Evolutionary conservation across 179 eudicot genomes (phyloP), one percentile per base, ranked within the genome.

Genomic region (Spergularia azorica): DNA sequence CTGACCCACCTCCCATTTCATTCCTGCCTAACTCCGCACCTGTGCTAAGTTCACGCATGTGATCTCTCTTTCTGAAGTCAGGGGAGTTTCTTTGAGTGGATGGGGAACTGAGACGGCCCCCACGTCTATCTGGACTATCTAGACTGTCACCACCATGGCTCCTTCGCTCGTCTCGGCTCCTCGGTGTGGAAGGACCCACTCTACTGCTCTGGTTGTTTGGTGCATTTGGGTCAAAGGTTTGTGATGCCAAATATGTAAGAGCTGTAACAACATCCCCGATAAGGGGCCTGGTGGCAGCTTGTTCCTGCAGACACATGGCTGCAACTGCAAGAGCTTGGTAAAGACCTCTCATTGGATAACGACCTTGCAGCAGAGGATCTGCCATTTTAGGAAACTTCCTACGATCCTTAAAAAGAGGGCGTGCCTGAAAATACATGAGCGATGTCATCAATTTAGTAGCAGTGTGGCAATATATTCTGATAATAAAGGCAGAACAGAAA

Each of bases 321-420:
- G 99, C 97, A 71, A 95, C 99, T 1, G 99, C 99, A 73, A 95
- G 91, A 38, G 99, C 99, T 89, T 95, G 97, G 73, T 95, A 93
- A 10, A 95, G 97, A 54, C 99, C 97, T 66, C 97, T 84, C 86
- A 93, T 90, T 0, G 99, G 99, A 76, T 93, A 95, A 26, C 84
- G 92, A 16, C 99, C 95, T 86, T 90, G 93, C 66, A 95, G 84
- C 36, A 88, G 79, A 6, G 97, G 98, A 82, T 95, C 98, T 0
- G 95, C 98, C 98, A 95, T 95, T 77, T 92, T 95, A 0, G 97
- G 95, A 71, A 95, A 95, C 82, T 93, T 95, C 79, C 97, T 85
- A 56, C 97, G 87, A 71, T 93, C 97, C 81, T 90, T 95, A 86
- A 95, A 95, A 63, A 95, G 94, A 8, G 97, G 97, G 59, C 97